Conservation (phyloP, 2,329 filamentous ascomycete genomes). For the Fusarium avenaceum region DNA sequence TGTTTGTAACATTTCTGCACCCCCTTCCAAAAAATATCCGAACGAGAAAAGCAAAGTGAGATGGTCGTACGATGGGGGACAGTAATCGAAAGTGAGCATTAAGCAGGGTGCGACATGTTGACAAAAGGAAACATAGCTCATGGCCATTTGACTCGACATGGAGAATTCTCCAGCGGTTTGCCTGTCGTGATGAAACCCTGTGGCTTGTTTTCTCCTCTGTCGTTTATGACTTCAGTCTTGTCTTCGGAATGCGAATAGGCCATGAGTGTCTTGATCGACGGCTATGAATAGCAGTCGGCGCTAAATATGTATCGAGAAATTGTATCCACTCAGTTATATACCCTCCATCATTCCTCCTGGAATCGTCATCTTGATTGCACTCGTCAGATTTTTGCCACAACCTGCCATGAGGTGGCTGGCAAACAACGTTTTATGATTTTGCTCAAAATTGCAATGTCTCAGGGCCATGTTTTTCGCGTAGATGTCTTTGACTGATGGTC, state of each 20-base stretch:
- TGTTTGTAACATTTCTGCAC: slow-evolving; percentile 5
- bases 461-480: slow-evolving; percentile 34
- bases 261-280: slow-evolving; percentile 26
- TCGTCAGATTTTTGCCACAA: slow-evolving; percentile 19
- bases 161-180: slow-evolving; percentile 6
- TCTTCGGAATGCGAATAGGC: slow-evolving; percentile 16
- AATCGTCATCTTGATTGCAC: slow-evolving; percentile 16
- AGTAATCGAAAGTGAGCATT: slow-evolving; percentile 16
- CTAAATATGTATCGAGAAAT: slow-evolving; percentile 32
- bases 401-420: slow-evolving; percentile 42
- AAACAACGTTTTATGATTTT: slow-evolving; percentile 1
- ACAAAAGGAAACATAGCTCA: slow-evolving; percentile 25
- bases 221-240: slow-evolving; percentile 5
- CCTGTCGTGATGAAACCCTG: slow-evolving; percentile 22
- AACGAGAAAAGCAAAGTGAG: slow-evolving; percentile 34
- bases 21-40: slow-evolving; percentile 13
- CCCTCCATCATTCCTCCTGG: slow-evolving; percentile 28
- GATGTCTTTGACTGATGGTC: slow-evolving; percentile 17
- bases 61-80: slow-evolving; percentile 32
- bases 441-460: slow-evolving; percentile 36
- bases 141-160: slow-evolving; percentile 20
- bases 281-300: slow-evolving; percentile 39
- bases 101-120: slow-evolving; percentile 18
- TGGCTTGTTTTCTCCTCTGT: slow-evolving; percentile 36
- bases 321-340: slow-evolving; percentile 12